These are phyloP conservation scores for Euphrasia arctica DNA, from an alignment of 305 asterid genomes.

Conservation along the genomic window DNA sequence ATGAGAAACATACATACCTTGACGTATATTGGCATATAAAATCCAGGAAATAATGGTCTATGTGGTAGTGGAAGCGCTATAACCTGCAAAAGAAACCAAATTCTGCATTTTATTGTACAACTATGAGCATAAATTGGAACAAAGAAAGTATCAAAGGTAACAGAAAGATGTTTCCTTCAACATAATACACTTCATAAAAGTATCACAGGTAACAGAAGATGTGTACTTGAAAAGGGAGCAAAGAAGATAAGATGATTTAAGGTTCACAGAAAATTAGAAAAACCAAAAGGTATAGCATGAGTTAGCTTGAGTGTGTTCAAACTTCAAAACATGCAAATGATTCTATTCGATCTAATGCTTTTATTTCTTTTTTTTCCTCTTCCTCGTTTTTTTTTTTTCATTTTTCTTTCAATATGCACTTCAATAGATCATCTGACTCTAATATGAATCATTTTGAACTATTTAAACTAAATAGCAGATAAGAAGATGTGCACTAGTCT, in stretches of 20 bases:
- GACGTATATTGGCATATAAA: slow-evolving; percentile 91
- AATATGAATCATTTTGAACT: too few species aligned
- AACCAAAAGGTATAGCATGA: background rate
- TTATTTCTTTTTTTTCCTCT: too few species aligned
- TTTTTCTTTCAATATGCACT: too few species aligned
- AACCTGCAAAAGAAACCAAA: slow-evolving; percentile 49
- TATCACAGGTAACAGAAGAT: background rate
- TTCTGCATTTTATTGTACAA: slow-evolving; percentile 13
- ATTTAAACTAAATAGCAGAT: too few species aligned
- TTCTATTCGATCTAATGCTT: too few species aligned
- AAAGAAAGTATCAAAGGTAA: slow-evolving; percentile 7
- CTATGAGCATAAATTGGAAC: slow-evolving; percentile 13
- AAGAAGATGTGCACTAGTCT: too few species aligned
- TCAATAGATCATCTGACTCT: too few species aligned
- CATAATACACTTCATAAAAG: background rate
- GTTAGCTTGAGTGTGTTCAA: too few species aligned
- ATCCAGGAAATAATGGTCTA: slow-evolving; percentile 85
- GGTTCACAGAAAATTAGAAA: too few species aligned
- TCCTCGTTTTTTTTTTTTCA: too few species aligned
- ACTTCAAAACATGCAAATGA: too few species aligned
- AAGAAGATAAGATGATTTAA: too few species aligned
- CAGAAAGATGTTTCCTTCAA: background rate
- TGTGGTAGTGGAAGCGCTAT: slow-evolving; percentile 77
- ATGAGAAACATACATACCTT: slow-evolving; percentile 57
- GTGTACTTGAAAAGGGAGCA: background rate